These are phyloP conservation scores for Oryza glumipatula DNA, from an alignment of 176 grass and related monocot genomes.

Conservation along the genomic window DNA sequence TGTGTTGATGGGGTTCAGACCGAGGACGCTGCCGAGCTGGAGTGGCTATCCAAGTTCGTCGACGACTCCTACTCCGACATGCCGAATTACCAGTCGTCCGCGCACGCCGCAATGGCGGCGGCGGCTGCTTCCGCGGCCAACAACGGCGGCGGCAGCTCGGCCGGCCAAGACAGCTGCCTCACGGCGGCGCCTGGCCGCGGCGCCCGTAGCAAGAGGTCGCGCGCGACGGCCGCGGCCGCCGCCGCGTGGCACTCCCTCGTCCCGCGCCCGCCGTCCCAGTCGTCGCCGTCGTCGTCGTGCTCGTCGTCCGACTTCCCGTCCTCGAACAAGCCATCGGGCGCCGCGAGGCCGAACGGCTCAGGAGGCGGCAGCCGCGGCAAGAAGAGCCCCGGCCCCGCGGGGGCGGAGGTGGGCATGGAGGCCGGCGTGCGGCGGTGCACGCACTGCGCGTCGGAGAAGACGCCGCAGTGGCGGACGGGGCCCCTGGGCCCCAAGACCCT, in stretches of 20 bases:
- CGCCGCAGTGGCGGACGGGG: conserved; percentile 97
- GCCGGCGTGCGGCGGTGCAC: conserved; percentile 87
- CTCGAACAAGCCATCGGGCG: conserved; percentile 35
- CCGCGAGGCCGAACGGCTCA: background rate
- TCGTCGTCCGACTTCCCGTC: conserved; percentile 90
- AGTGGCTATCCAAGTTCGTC: conserved; percentile 99
- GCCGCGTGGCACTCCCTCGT: conserved; percentile 77
- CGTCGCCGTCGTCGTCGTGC: conserved; percentile 81
- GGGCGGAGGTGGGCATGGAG: conserved; percentile 50
- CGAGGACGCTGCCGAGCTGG: conserved; percentile 96
- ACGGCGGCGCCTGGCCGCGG: conserved; percentile 56
- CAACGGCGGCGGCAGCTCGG: conserved; percentile 30
- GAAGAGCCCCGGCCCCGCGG: conserved; percentile 43
- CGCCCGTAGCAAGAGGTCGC: conserved; percentile 71
- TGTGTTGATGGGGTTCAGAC: conserved; percentile 45
- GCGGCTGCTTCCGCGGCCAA: conserved; percentile 32
- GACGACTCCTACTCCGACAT: conserved; percentile 98
- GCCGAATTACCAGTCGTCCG: conserved; percentile 61
- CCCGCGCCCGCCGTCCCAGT: conserved; percentile 43
- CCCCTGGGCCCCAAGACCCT: conserved; percentile 95
- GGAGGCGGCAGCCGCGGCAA: conserved; percentile 37
- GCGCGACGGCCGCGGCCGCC: conserved; percentile 42
- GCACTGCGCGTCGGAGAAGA: conserved; percentile 99
- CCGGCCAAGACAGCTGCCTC: conserved; percentile 58
- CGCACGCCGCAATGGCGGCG: conserved; percentile 52